These are phyloP conservation scores for Aspergillus chevalieri DNA, from an alignment of 2,329 filamentous ascomycete species.

Conservation along the genomic window DNA sequence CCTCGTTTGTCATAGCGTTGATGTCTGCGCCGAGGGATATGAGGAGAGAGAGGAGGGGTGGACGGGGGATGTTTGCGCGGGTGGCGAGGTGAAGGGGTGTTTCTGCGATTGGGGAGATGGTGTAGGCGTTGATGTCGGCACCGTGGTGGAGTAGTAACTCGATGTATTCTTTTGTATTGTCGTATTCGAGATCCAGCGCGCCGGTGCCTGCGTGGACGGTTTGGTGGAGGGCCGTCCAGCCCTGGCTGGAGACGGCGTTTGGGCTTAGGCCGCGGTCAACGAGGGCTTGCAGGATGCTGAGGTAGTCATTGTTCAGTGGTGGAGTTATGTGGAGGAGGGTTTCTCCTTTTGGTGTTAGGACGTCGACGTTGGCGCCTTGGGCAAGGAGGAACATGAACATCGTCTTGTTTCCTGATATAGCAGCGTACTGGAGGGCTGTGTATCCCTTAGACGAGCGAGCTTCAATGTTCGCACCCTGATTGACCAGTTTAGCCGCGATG, in stretches of 20 bases:
- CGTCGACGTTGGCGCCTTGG: conserved; percentile 16
- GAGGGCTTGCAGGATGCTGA: conserved; percentile 20
- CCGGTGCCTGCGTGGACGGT: conserved; percentile 14
- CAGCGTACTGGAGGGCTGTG: conserved; percentile 25
- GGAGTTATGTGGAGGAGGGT: conserved; percentile 26
- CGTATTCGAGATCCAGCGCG: conserved; percentile 10
- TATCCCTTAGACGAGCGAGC: conserved; percentile 21
- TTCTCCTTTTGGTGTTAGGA: conserved; percentile 23
- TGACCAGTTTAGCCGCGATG: conserved; percentile 18
- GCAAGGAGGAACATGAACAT: conserved; percentile 21
- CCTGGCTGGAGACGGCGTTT: conserved; percentile 12
- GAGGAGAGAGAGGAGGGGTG: conserved; percentile 17
- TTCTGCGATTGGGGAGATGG: conserved; percentile 8
- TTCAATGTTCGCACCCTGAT: conserved; percentile 24
- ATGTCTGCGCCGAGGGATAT: conserved; percentile 13
- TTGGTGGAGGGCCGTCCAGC: conserved; percentile 24
- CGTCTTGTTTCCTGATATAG: conserved; percentile 19
- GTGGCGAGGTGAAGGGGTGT: conserved; percentile 24
- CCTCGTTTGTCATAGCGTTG: conserved; percentile 10
- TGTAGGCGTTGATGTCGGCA: conserved; percentile 17
- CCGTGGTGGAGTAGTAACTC: conserved; percentile 16
- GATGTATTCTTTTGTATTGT: conserved; percentile 19
- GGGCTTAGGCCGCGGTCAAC: conserved; percentile 12
- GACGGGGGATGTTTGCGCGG: conserved; percentile 11
- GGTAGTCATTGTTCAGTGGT: conserved; percentile 13